Conservation (phyloP, 129 eudicot genomes). For the Chrysanthemum makinoi region DNA sequence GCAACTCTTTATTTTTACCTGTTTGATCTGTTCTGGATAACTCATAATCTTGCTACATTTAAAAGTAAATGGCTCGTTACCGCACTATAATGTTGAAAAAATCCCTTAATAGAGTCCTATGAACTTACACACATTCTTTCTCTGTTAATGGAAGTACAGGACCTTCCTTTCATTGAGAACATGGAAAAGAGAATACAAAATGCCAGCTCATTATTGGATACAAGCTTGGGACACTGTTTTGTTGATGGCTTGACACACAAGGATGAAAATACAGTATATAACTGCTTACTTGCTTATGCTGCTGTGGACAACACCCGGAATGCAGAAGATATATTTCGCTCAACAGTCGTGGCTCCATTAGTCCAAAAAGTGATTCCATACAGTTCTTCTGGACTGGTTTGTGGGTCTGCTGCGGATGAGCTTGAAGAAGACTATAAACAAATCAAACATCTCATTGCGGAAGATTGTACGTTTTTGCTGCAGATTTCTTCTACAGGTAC, state of each 20-base stretch:
- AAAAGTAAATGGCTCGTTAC: too few species aligned
- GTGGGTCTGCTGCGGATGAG: constrained; percentile 69
- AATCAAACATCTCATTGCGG: constrained; percentile 55
- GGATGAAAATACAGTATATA: constrained; percentile 89
- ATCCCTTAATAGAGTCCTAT: not conserved
- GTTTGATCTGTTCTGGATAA: too few species aligned
- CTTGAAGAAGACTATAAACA: constrained; percentile 68
- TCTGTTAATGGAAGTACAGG: constrained; percentile 83
- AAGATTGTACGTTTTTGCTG: constrained; percentile 82
- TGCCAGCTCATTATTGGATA: constrained; percentile 76
- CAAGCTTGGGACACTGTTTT: constrained; percentile 94
- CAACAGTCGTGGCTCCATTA: constrained; percentile 75
- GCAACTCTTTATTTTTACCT: too few species aligned
- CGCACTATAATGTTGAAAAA: too few species aligned
- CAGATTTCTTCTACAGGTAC: constrained; percentile 76
- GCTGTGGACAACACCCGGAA: constrained; percentile 81
- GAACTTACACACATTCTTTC: constrained; percentile 32
- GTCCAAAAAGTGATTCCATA: constrained; percentile 67
- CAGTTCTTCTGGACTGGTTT: constrained; percentile 43
- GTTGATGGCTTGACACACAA: constrained; percentile 85
- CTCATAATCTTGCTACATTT: too few species aligned
- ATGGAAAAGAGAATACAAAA: constrained; percentile 90
- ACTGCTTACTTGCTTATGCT: constrained; percentile 98
- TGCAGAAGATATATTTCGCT: constrained; percentile 90
- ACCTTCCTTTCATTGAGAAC: constrained; percentile 95